Conservation (phyloP, 495 filamentous ascomycete genomes). For the Recurvomyces mirabilis region DNA sequence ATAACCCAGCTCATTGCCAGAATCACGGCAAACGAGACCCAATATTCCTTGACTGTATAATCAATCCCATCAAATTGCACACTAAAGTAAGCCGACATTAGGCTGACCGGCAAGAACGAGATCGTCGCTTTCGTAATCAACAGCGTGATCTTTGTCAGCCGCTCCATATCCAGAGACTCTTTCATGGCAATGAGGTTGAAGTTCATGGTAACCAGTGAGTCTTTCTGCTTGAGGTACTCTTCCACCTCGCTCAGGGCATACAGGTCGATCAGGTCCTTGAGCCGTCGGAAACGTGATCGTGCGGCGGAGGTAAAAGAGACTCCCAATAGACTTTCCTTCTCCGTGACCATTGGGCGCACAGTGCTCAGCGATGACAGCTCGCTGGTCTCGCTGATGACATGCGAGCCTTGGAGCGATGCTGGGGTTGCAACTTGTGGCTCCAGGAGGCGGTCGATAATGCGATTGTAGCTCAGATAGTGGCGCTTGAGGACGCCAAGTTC, state of each 20-base stretch:
- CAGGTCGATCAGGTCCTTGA: slow-evolving; percentile 63
- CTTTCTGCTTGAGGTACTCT: slow-evolving; percentile 67
- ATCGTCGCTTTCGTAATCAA: slow-evolving; percentile 76
- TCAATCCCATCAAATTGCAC: slow-evolving; percentile 52
- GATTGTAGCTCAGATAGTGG: slow-evolving; percentile 66
- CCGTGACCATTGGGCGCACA: slow-evolving; percentile 28
- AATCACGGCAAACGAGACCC: slow-evolving; percentile 60
- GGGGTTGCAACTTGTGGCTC: slow-evolving; percentile 34
- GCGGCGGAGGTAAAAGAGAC: slow-evolving; percentile 53
- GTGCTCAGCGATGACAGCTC: slow-evolving; percentile 19
- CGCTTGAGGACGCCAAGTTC: slow-evolving; percentile 58
- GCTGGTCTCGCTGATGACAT: slow-evolving; percentile 21
- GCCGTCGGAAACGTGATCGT: slow-evolving; percentile 60
- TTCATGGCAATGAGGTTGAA: slow-evolving; percentile 83
- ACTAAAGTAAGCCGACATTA: slow-evolving; percentile 79
- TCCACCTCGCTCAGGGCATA: slow-evolving; percentile 74
- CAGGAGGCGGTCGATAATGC: slow-evolving; percentile 63
- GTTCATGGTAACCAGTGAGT: slow-evolving; percentile 67
- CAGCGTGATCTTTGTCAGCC: slow-evolving; percentile 67
- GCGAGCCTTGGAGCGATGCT: slow-evolving; percentile 32
- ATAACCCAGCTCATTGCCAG: slow-evolving; percentile 50
- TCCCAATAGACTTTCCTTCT: slow-evolving; percentile 36
- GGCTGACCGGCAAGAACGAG: slow-evolving; percentile 70
- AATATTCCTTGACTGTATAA: slow-evolving; percentile 57
- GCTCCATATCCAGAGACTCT: slow-evolving; percentile 67